phyloP scores from a whole-genome alignment of 331 rosid genomes.

The Malus hybrid region DNA sequence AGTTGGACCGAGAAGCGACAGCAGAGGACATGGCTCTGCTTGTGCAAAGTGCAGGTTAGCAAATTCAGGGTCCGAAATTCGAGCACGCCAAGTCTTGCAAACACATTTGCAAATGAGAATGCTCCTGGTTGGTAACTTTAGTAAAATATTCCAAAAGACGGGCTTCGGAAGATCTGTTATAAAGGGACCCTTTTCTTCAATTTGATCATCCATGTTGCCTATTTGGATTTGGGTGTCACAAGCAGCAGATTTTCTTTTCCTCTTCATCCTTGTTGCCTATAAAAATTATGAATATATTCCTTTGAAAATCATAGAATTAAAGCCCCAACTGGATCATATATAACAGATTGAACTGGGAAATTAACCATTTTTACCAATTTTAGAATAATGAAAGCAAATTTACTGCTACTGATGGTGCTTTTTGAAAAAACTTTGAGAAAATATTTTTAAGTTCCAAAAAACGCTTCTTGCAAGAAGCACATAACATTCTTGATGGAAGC shows the following conservation, averaged over 20 bases:
- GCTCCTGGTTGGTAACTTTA: neutral
- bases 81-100: constrained; percentile 7
- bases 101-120: constrained; percentile 7
- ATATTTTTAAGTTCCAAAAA: no score
- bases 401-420: no score
- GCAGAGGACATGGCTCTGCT: neutral
- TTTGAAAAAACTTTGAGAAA: no score
- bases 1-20: neutral
- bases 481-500: no score
- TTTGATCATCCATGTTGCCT: neutral
- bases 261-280: neutral
- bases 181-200: neutral
- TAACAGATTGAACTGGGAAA: neutral
- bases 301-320: no score
- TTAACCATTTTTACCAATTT: neutral
- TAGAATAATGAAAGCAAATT: no score
- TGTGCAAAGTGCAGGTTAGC: neutral
- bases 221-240: neutral
- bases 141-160: neutral
- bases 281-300: no score
- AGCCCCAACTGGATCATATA: neutral
- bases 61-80: neutral
- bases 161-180: neutral
- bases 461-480: no score
- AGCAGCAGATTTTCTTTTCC: neutral